phyloP scores from a whole-genome alignment of 805 yeast species.

The Torulaspora franciscae region DNA sequence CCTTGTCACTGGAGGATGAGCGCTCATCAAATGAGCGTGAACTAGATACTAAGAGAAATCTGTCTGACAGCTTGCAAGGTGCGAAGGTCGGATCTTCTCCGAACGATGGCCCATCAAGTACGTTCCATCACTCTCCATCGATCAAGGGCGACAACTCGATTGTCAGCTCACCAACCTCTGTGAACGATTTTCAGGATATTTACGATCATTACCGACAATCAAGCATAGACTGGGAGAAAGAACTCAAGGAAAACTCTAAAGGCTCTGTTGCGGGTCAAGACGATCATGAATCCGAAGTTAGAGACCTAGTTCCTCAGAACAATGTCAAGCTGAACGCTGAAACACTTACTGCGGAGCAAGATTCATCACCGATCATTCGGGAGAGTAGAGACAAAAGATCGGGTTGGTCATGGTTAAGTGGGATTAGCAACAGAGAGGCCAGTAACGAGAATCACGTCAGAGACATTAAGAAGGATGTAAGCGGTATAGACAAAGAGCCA shows the following conservation, averaged over 20 bases:
- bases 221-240: constrained; percentile 23
- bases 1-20: neutral
- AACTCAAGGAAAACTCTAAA: neutral
- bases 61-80: neutral
- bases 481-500: neutral
- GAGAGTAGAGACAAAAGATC: constrained; percentile 11
- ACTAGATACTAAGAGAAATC: neutral
- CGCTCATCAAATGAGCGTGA: neutral
- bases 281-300: neutral
- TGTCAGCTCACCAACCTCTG: constrained; percentile 12
- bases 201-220: constrained; percentile 31
- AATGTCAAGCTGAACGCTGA: neutral
- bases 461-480: neutral
- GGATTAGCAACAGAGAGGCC: constrained; percentile 8
- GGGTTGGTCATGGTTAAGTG: constrained; percentile 22
- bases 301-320: neutral
- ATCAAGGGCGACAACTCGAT: constrained; percentile 3
- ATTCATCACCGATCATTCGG: neutral
- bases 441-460: constrained; percentile 7
- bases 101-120: neutral
- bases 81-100: neutral
- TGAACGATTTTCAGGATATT: constrained; percentile 25
- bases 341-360: neutral
- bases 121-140: neutral
- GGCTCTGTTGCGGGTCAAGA: neutral